Conservation (phyloP, 495 filamentous ascomycete species). For the Acidiella bohemica region DNA sequence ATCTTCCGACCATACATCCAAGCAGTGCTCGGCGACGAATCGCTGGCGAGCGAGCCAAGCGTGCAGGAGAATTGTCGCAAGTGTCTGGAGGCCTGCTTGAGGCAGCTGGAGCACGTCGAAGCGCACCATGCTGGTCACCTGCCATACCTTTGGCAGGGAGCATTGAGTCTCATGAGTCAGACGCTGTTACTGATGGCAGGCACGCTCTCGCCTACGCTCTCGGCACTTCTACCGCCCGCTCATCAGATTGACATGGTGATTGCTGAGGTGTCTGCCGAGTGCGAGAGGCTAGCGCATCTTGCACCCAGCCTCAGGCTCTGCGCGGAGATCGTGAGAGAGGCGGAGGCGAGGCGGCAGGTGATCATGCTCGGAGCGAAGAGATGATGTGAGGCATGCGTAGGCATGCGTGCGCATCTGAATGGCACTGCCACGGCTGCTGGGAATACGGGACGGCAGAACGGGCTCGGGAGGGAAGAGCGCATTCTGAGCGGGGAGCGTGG, state of each 20-base stretch:
- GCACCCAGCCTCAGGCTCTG: constrained; percentile 60
- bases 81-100: constrained; percentile 67
- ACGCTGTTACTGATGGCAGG: constrained; percentile 70
- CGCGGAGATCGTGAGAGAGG: constrained; percentile 66
- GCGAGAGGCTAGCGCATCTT: constrained; percentile 57
- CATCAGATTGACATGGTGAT: constrained; percentile 58
- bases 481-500: too few relatives aligned
- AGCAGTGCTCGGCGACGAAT: constrained; percentile 65
- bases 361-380: constrained; percentile 19
- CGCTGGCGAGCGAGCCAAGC: constrained; percentile 42
- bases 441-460: too few relatives aligned
- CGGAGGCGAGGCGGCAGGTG: constrained; percentile 54
- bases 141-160: constrained; percentile 79
- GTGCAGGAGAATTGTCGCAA: constrained; percentile 67
- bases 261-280: constrained; percentile 56
- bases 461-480: too few relatives aligned
- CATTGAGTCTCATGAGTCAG: constrained; percentile 61
- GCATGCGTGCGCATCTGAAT: too few relatives aligned
- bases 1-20: constrained; percentile 75
- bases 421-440: too few relatives aligned
- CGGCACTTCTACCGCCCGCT: constrained; percentile 49
- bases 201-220: constrained; percentile 64
- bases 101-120: constrained; percentile 65
- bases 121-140: constrained; percentile 75
- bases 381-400: too few relatives aligned